phyloP scores from a whole-genome alignment of 768 basidiomycete genomes.

The Pleurotus tuoliensis region DNA sequence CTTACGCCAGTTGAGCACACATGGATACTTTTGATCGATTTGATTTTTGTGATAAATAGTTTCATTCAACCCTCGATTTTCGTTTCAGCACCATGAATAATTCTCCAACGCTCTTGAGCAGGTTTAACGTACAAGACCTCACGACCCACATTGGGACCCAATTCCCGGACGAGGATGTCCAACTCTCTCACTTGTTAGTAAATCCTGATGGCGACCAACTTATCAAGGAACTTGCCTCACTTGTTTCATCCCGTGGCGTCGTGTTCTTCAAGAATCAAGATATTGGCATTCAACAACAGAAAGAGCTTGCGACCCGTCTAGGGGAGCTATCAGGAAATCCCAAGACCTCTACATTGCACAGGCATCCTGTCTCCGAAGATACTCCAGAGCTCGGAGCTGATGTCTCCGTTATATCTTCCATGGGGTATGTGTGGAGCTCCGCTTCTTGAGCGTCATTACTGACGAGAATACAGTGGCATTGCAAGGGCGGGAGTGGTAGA shows the following conservation, averaged over 20 bases:
- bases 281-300: slow-evolving; percentile 46
- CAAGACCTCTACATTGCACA: slow-evolving; percentile 42
- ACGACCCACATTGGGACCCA: slow-evolving; percentile 57
- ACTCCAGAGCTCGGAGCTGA: slow-evolving; percentile 49
- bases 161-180: slow-evolving; percentile 39
- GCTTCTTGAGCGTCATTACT: neutral
- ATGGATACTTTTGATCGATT: no score
- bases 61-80: no score
- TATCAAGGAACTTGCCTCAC: slow-evolving; percentile 49
- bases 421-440: slow-evolving; percentile 25
- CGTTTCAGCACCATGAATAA: no score
- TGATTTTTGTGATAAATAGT: no score
- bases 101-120: neutral
- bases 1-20: no score
- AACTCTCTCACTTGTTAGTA: slow-evolving; percentile 41
- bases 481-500: slow-evolving; percentile 28
- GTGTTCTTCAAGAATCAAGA: slow-evolving; percentile 62
- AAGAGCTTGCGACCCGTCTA: slow-evolving; percentile 41
- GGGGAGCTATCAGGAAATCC: slow-evolving; percentile 50
- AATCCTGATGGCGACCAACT: slow-evolving; percentile 46
- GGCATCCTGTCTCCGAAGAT: slow-evolving; percentile 51
- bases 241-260: slow-evolving; percentile 55
- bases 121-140: slow-evolving; percentile 21
- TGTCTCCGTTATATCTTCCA: slow-evolving; percentile 47
- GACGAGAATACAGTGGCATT: slow-evolving; percentile 27